Conservation (phyloP, 495 filamentous ascomycete species). For the Podospora pseudopauciseta region DNA sequence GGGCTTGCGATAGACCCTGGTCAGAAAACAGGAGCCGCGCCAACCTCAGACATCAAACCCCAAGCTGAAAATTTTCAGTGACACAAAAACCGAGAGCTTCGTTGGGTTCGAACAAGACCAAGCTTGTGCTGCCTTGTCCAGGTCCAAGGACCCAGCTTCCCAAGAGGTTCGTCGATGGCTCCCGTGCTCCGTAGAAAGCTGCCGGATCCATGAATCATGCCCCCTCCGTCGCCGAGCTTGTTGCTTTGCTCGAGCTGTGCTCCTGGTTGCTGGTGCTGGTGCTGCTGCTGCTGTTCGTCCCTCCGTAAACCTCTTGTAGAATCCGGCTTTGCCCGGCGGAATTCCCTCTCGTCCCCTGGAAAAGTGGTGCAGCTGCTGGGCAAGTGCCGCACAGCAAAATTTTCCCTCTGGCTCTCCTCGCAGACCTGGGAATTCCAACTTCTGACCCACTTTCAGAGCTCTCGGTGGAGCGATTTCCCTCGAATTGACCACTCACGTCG, state of each 20-base stretch:
- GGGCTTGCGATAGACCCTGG: conserved; percentile 8
- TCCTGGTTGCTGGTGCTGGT: background rate
- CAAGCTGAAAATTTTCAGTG: conserved; percentile 30
- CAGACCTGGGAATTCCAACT: conserved; percentile 14
- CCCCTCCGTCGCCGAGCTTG: conserved; percentile 14
- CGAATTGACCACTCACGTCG: conserved; percentile 36
- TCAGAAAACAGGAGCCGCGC: conserved; percentile 27
- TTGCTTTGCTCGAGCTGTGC: background rate
- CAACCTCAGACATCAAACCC: conserved; percentile 35
- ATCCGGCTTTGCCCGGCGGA: conserved; percentile 6
- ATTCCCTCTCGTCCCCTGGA: background rate
- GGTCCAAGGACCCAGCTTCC: conserved; percentile 4
- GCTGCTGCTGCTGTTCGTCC: no score
- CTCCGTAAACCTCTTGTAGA: no score
- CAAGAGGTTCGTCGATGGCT: conserved; percentile 11
- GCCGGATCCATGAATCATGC: conserved; percentile 12
- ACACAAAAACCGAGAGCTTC: conserved; percentile 14
- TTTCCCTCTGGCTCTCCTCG: conserved; percentile 19
- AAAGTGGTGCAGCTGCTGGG: conserved; percentile 3
- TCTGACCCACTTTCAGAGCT: conserved; percentile 27
- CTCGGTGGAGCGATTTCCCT: conserved; percentile 28
- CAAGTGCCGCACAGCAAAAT: conserved; percentile 28
- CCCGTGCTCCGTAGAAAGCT: background rate
- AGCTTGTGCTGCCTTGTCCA: conserved; percentile 10
- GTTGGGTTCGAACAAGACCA: conserved; percentile 6